Conservation (phyloP, 208 protist genomes). For the Trypanosoma congolense region DNA sequence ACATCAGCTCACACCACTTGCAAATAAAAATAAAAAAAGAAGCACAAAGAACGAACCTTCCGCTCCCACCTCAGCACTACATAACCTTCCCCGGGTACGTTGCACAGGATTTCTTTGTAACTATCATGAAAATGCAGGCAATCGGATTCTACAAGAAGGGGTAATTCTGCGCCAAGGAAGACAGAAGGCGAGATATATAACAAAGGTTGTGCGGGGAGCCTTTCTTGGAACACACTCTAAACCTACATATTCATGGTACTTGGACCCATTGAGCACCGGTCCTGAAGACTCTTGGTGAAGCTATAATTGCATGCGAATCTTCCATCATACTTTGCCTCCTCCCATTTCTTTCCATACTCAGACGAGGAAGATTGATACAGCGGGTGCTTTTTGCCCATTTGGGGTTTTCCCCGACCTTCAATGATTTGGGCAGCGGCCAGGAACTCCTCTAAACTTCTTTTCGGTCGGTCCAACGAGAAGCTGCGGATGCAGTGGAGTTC, state of each 20-base stretch:
- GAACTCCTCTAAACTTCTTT: slow-evolving; percentile 30
- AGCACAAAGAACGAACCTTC: too few species aligned
- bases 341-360: slow-evolving; percentile 67
- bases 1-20: too few species aligned
- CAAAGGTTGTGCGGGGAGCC: background rate
- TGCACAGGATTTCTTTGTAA: too few species aligned
- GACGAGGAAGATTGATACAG: slow-evolving; percentile 64
- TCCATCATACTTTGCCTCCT: slow-evolving; percentile 19
- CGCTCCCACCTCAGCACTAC: too few species aligned
- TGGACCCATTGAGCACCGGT: slow-evolving; percentile 36
- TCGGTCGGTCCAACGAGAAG: slow-evolving; percentile 77
- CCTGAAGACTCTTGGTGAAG: slow-evolving; percentile 57
- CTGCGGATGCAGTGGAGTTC: slow-evolving; percentile 80
- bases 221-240: background rate
- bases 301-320: slow-evolving; percentile 55
- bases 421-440: slow-evolving; percentile 15
- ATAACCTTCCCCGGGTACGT: too few species aligned
- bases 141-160: too few species aligned
- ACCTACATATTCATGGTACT: slow-evolving; percentile 88
- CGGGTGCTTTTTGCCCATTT: slow-evolving; percentile 37
- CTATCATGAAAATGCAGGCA: too few species aligned
- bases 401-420: background rate
- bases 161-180: background rate
- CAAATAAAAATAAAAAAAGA: too few species aligned
- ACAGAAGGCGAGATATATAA: background rate